Evolutionary conservation across 129 eudicot genomes (phyloP).

Genomic region (Flaveria sonorensis): DNA sequence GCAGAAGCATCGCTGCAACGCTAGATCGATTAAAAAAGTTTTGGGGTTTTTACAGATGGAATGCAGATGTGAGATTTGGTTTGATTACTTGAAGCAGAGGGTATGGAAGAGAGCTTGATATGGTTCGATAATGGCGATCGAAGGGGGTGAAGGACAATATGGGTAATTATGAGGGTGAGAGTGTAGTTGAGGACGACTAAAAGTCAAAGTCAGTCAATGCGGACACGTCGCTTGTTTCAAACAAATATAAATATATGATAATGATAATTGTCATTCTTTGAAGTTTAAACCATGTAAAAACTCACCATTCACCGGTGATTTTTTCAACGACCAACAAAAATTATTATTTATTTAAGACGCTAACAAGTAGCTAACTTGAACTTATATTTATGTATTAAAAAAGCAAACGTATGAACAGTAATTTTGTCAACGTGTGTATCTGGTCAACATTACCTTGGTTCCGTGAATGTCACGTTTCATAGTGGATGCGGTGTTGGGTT

Average conservation of each 20-base stretch:
- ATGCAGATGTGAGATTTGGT: slow-evolving; percentile 13
- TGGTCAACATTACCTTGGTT: too few relatives aligned
- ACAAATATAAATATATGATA: too few relatives aligned
- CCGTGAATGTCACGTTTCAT: too few relatives aligned
- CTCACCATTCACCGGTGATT: not conserved
- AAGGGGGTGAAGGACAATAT: slow-evolving; percentile 15
- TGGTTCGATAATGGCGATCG: slow-evolving; percentile 32
- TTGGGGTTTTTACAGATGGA: slow-evolving; percentile 15
- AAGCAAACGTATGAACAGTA: too few relatives aligned
- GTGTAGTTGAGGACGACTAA: slow-evolving; percentile 33
- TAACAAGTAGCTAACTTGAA: too few relatives aligned
- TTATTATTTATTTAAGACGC: too few relatives aligned
- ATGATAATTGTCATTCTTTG: too few relatives aligned
- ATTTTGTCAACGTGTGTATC: too few relatives aligned
- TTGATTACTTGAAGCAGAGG: not conserved
- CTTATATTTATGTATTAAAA: too few relatives aligned
- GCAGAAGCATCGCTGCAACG: slow-evolving; percentile 19
- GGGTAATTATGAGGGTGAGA: slow-evolving; percentile 17
- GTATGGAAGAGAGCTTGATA: slow-evolving; percentile 16
- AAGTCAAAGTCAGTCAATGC: slow-evolving; percentile 43
- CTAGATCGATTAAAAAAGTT: slow-evolving; percentile 4
- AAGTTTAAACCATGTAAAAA: not conserved
- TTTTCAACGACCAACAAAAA: too few relatives aligned
- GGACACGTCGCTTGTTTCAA: slow-evolving; percentile 9
- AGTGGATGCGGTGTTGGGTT: too few relatives aligned